phyloP scores from a whole-genome alignment of 495 filamentous ascomycete species.

The Mytilinidion resinicola region DNA sequence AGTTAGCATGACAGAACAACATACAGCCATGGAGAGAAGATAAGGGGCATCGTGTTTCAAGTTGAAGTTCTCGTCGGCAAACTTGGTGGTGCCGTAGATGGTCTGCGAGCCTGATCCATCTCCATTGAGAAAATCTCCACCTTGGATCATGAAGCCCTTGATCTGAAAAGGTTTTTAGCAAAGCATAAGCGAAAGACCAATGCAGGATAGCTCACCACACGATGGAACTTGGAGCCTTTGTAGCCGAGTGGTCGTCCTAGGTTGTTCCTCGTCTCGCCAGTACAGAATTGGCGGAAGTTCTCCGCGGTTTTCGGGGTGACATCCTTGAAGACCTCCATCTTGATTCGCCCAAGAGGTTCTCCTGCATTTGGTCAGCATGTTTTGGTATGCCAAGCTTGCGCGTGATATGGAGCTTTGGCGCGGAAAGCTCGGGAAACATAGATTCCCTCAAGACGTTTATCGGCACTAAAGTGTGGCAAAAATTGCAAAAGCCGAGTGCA shows the following conservation, averaged over 20 bases:
- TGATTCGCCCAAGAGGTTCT: conserved; percentile 84
- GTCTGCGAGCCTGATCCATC: conserved; percentile 73
- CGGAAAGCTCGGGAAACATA: neutral
- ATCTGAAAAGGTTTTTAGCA: conserved; percentile 51
- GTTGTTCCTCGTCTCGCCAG: conserved; percentile 78
- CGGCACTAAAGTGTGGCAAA: no score
- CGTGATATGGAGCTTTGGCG: neutral
- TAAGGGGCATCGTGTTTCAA: conserved; percentile 72
- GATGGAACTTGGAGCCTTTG: conserved; percentile 90
- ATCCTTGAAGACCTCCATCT: conserved; percentile 77
- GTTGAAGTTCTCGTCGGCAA: conserved; percentile 84
- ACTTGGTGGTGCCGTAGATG: conserved; percentile 37
- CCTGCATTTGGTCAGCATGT: conserved; percentile 44
- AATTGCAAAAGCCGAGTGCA: no score
- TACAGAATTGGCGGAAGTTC: conserved; percentile 97
- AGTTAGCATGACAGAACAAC: conserved; percentile 31
- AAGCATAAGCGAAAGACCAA: neutral
- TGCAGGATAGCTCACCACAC: conserved; percentile 61
- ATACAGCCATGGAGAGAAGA: conserved; percentile 86
- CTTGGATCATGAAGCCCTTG: conserved; percentile 95
- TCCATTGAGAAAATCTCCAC: conserved; percentile 92
- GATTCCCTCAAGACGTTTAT: no score
- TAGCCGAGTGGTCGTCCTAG: conserved; percentile 72
- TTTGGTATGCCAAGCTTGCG: neutral
- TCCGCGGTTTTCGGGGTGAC: conserved; percentile 83